Conservation (phyloP, 805 yeast genomes). For the Wickerhamiella kurtzmanii region DNA sequence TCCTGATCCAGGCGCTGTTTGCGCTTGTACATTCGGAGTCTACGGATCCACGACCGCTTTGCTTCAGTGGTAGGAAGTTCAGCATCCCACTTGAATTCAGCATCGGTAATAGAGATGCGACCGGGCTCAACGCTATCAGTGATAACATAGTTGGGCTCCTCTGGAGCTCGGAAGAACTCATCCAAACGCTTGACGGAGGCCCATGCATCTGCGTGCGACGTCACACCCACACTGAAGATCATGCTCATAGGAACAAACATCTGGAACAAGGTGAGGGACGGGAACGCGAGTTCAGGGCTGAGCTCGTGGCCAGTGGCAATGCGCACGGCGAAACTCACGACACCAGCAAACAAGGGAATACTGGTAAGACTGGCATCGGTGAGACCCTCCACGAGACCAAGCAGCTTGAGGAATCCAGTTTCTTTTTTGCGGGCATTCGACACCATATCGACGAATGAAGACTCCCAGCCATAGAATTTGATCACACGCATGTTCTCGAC, state of each 20-base stretch:
- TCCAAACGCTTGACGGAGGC: conserved; percentile 22
- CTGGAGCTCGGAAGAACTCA: conserved; percentile 26
- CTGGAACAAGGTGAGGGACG: conserved; percentile 59
- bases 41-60: conserved; percentile 13
- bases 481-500: conserved; percentile 66
- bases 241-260: conserved; percentile 55
- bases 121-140: conserved; percentile 21
- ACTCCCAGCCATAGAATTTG: conserved; percentile 87
- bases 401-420: conserved; percentile 42
- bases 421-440: conserved; percentile 46
- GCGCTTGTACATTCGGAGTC: conserved; percentile 8
- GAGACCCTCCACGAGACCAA: conserved; percentile 53
- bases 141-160: conserved; percentile 25
- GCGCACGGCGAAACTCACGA: conserved; percentile 41
- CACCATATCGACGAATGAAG: conserved; percentile 51
- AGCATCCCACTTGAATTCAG: conserved; percentile 54
- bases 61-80: conserved; percentile 12
- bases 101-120: conserved; percentile 41
- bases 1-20: conserved; percentile 7
- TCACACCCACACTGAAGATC: conserved; percentile 38
- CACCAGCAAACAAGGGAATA: conserved; percentile 57
- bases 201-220: conserved; percentile 29
- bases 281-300: conserved; percentile 52
- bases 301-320: conserved; percentile 32
- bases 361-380: conserved; percentile 54